A percentile compares a stretch with the other conserved stretches of the same genome.
These are phyloP conservation scores for Metschnikowia baotianmanensis DNA, from an alignment of 805 yeast genomes.

Conservation along the genomic window DNA sequence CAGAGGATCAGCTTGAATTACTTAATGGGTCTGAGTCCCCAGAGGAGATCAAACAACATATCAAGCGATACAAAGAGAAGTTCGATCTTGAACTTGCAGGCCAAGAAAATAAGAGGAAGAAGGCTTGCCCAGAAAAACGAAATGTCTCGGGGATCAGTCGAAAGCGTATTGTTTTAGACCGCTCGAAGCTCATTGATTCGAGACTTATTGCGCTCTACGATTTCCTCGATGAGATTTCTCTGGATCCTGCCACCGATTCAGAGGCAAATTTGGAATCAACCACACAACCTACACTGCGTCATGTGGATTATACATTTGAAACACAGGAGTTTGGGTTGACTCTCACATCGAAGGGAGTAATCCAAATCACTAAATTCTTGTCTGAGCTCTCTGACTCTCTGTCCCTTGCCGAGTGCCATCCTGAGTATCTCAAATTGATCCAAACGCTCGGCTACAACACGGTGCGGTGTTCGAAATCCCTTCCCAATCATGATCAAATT, in stretches of 20 bases:
- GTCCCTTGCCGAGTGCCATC: constrained; percentile 22
- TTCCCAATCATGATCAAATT: neutral
- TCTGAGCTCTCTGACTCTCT: constrained; percentile 5
- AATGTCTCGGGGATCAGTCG: neutral
- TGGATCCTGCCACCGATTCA: neutral
- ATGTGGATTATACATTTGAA: neutral
- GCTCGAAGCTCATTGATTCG: constrained; percentile 1
- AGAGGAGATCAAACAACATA: constrained; percentile 10
- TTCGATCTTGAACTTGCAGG: neutral
- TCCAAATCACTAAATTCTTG: constrained; percentile 1
- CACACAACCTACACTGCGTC: neutral
- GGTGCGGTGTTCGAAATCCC: constrained; percentile 20
- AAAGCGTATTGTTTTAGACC: neutral
- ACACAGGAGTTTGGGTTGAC: neutral
- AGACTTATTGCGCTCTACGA: constrained; percentile 2
- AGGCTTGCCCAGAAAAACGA: neutral
- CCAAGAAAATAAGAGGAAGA: neutral
- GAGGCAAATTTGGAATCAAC: neutral
- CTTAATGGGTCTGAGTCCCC: constrained; percentile 4
- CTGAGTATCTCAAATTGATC: constrained; percentile 17
- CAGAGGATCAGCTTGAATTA: constrained; percentile 19
- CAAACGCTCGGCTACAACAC: constrained; percentile 30
- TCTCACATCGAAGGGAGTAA: constrained; percentile 7
- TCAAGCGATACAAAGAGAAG: constrained; percentile 5
- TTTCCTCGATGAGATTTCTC: constrained; percentile 1